These are phyloP conservation scores for Phytophthora nicotianae DNA, from an alignment of 352 stramenopile genomes.

Conservation along the genomic window DNA sequence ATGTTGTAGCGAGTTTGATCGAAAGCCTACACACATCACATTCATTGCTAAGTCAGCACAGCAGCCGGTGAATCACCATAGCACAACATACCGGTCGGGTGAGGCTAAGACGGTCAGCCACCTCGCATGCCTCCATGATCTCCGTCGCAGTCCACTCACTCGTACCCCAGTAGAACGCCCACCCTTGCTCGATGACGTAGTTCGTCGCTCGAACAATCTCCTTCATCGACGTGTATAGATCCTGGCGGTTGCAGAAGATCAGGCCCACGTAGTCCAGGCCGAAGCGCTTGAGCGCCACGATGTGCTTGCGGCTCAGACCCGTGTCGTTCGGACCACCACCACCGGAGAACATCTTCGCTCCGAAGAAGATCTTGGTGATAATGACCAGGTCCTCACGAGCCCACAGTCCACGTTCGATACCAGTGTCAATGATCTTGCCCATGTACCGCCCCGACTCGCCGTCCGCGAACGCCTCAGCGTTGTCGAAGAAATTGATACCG, in stretches of 20 bases:
- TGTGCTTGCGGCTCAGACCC: conserved; percentile 42
- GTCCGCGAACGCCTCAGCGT: conserved; percentile 51
- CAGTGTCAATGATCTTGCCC: conserved; percentile 51
- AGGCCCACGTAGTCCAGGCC: conserved; percentile 58
- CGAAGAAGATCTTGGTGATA: conserved; percentile 71
- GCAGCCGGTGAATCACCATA: conserved; percentile 1
- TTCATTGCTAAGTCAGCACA: conserved; percentile 1
- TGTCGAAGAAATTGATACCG: conserved; percentile 77
- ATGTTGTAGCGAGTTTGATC: conserved; percentile 80
- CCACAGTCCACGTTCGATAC: conserved; percentile 47
- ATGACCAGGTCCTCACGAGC: conserved; percentile 60
- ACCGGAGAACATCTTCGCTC: conserved; percentile 23
- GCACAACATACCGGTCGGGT: conserved; percentile 35
- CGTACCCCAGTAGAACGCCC: conserved; percentile 52
- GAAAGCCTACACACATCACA: conserved; percentile 42
- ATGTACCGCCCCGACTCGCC: conserved; percentile 56
- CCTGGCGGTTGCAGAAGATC: conserved; percentile 56
- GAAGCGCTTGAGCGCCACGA: conserved; percentile 48
- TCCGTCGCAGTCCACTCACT: conserved; percentile 67
- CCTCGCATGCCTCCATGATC: conserved; percentile 63
- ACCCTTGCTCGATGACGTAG: conserved; percentile 42
- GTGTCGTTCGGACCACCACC: conserved; percentile 30
- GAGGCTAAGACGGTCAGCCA: conserved; percentile 49
- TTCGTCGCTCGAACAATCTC: conserved; percentile 70
- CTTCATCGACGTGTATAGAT: conserved; percentile 55